Percentiles rank a stretch among this genome's conserved stretches.
Evolutionary conservation across 208 protist genomes (phyloP).

Genomic region (Wallacemonas rigidus): DNA sequence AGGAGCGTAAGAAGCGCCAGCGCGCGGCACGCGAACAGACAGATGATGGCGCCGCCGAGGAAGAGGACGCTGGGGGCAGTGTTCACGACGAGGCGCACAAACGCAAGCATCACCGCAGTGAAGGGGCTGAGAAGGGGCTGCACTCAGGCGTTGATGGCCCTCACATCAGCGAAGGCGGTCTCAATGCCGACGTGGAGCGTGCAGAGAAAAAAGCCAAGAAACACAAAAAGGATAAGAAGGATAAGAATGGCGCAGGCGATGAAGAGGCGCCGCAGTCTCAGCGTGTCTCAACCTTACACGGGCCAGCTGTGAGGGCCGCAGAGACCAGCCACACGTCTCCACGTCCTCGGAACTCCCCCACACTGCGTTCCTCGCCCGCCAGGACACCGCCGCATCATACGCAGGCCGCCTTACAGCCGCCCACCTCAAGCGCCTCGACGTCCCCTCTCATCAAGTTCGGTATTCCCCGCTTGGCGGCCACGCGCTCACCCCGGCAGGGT

Average conservation of each 20-base stretch:
- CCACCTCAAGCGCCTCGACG: too few relatives aligned
- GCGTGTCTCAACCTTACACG: too few relatives aligned
- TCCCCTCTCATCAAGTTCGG: too few relatives aligned
- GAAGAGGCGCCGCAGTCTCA: too few relatives aligned
- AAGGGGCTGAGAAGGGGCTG: neutral
- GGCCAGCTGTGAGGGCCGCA: neutral
- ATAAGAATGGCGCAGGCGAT: neutral
- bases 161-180: neutral
- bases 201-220: slow-evolving; percentile 7
- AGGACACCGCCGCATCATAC: neutral
- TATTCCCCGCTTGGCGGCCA: neutral
- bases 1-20: slow-evolving; percentile 4
- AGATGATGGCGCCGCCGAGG: neutral
- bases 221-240: slow-evolving; percentile 12
- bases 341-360: neutral
- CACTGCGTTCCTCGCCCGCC: slow-evolving; percentile 4
- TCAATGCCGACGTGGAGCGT: neutral
- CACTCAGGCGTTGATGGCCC: neutral
- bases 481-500: neutral
- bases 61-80: neutral
- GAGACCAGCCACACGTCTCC: neutral
- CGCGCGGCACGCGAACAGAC: neutral
- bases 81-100: neutral
- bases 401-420: too few relatives aligned
- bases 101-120: neutral